Conservation (phyloP, 2,329 filamentous ascomycete species). For the Penicillium sp. region DNA sequence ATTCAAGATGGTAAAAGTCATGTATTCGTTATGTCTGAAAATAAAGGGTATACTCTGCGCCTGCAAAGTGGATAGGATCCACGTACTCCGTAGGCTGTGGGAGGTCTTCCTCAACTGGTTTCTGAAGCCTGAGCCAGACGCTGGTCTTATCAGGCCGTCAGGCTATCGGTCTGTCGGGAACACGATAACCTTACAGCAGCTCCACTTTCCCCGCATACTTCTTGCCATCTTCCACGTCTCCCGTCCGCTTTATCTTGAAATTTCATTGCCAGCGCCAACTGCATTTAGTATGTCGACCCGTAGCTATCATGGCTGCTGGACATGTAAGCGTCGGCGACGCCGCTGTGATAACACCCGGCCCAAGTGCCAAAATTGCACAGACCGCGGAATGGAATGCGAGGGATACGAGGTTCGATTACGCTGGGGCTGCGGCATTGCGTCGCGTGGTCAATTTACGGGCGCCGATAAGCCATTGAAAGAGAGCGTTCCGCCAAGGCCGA, state of each 20-base stretch:
- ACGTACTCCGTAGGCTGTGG: too few species aligned
- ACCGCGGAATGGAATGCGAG: constrained; percentile 23
- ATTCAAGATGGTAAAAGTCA: too few species aligned
- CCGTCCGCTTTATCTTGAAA: background rate
- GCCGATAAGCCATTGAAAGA: constrained; percentile 23
- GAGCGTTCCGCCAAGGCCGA: constrained; percentile 19
- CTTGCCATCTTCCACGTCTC: background rate
- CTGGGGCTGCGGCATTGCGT: constrained; percentile 29
- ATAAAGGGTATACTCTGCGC: too few species aligned
- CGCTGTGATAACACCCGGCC: constrained; percentile 26
- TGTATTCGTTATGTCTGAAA: too few species aligned
- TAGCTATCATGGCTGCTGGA: constrained; percentile 27
- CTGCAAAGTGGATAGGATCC: too few species aligned
- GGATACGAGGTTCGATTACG: constrained; percentile 28
- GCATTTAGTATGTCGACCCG: constrained; percentile 27
- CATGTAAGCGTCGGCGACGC: constrained; percentile 25
- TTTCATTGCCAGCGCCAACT: background rate
- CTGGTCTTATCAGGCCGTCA: constrained; percentile 8
- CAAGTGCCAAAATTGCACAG: constrained; percentile 18
- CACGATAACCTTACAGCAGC: background rate
- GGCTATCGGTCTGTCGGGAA: constrained; percentile 9
- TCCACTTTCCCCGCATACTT: constrained; percentile 12
- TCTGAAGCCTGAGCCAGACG: background rate
- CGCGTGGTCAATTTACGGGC: constrained; percentile 27
- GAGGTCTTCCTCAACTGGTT: too few species aligned